Evolutionary conservation across 2,329 filamentous ascomycete species (phyloP), one percentile per base, ranked within the genome.

Genomic region (Paradendryphiella salina): DNA sequence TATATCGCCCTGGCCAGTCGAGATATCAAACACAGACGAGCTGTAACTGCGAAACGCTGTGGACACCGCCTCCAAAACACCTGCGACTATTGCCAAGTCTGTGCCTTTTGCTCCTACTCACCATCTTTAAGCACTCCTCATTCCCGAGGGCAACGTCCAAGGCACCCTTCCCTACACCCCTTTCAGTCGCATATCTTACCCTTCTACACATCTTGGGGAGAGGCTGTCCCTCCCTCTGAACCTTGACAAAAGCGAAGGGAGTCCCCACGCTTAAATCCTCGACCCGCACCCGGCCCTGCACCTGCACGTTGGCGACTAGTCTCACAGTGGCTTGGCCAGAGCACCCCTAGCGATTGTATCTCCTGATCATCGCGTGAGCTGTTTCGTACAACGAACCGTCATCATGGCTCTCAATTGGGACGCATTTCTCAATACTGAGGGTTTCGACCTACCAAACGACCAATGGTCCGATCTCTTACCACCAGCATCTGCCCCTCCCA

Each of bases 321-420:
- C 61, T 58, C 48, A 59, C 54, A n/a, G 54, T 53, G 50, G 50
- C 66, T 63, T 64, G 60, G 65, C 59, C 49, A 43, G 51, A 50
- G 50, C 55, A 59, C 57, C 46, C 59, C 18, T 17, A 47, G 54
- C 60, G 38, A 58, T 52, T 60, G 56, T 60, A 64, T 73, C 70
- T 70, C 69, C 70, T 73, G 70, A 73, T 65, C 63, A 68, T 59
- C 65, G 63, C 67, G 64, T 72, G 69, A 72, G 58, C 60, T 54
- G 56, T 60, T 59, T 60, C 51, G 60, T 64, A 54, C 56, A 52
- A 64, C 65, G 52, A 52, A 63, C 64, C 38, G 44, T 61, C 67
- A 67, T 46, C 53, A 74, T 73, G 71, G 63, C 69, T 57, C 64
- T 72, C 67, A 70, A 74, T 66, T 74, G 71, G 71, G 65, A 70